Percentiles rank a stretch among this genome's conserved stretches.
Evolutionary conservation across 345 rosid genomes (phyloP).

Genomic region (Physaria fendleri): DNA sequence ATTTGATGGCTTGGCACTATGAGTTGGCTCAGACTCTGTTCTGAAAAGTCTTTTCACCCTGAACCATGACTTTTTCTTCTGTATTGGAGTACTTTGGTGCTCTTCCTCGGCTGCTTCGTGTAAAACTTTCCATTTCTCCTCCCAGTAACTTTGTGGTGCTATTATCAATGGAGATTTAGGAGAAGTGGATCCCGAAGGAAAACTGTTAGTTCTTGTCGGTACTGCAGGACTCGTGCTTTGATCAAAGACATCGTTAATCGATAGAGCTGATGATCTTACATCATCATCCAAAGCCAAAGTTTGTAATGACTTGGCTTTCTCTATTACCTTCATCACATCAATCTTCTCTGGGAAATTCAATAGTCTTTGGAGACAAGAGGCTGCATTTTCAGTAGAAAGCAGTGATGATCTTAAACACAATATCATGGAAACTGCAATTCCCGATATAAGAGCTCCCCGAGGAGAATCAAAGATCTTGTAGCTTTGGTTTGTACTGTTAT

Average conservation of each 20-base stretch:
- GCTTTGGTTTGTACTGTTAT: slow-evolving; percentile 30
- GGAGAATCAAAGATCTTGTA: slow-evolving; percentile 56
- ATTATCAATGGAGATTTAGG: slow-evolving; percentile 52
- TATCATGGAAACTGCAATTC: slow-evolving; percentile 83
- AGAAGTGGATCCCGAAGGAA: slow-evolving; percentile 49
- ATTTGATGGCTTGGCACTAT: slow-evolving; percentile 23
- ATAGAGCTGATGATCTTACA: slow-evolving; percentile 28
- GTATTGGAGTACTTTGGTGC: slow-evolving; percentile 34
- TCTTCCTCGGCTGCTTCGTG: slow-evolving; percentile 67
- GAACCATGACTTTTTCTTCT: slow-evolving; percentile 71
- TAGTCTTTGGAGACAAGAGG: slow-evolving; percentile 85
- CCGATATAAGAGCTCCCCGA: slow-evolving; percentile 67
- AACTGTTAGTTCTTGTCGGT: slow-evolving; percentile 41
- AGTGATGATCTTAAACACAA: slow-evolving; percentile 76
- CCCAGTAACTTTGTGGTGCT: slow-evolving; percentile 90
- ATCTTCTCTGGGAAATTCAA: slow-evolving; percentile 73
- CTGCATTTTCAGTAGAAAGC: slow-evolving; percentile 87
- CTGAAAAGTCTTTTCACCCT: slow-evolving; percentile 56
- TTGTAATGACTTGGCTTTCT: slow-evolving; percentile 73
- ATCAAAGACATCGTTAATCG: slow-evolving; percentile 15
- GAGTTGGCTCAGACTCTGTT: slow-evolving; percentile 67
- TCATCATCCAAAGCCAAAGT: slow-evolving; percentile 48
- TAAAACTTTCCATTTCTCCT: slow-evolving; percentile 79
- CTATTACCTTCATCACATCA: slow-evolving; percentile 52
- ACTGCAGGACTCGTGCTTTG: slow-evolving; percentile 23